Evolutionary conservation across 331 rosid species (phyloP).

Genomic region (Acacia concinna): DNA sequence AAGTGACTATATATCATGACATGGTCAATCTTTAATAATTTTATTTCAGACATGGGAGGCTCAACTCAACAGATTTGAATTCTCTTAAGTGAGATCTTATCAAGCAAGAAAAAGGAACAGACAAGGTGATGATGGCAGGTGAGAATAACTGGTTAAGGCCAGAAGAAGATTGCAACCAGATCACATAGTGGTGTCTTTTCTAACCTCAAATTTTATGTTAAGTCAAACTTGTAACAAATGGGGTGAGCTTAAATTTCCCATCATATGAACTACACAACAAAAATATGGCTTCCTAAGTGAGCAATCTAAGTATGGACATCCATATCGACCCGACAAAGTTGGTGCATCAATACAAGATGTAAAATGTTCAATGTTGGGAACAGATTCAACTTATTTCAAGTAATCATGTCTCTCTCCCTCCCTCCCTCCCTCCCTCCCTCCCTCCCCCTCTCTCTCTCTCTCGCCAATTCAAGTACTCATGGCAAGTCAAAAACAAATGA

Average conservation of each 20-base stretch:
- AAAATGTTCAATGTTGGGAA: background rate
- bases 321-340: background rate
- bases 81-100: constrained; percentile 18
- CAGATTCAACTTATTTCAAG: background rate
- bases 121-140: constrained; percentile 6
- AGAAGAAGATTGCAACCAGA: constrained; percentile 3
- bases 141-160: background rate
- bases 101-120: constrained; percentile 9
- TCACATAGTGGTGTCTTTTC: constrained; percentile 26
- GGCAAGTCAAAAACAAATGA: background rate
- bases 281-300: constrained; percentile 18
- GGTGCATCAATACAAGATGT: background rate
- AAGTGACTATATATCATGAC: background rate
- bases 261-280: constrained; percentile 18
- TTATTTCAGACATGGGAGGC: background rate
- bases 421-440: no score
- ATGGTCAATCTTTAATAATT: background rate
- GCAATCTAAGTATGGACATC: background rate
- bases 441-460: no score
- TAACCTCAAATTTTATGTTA: constrained; percentile 12
- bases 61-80: background rate
- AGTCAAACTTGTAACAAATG: constrained; percentile 25
- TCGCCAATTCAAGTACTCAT: background rate
- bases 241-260: constrained; percentile 4
- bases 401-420: background rate